Base-by-base conservation (phyloP, 805 yeast species). In the Pichia scutulata region DNA sequence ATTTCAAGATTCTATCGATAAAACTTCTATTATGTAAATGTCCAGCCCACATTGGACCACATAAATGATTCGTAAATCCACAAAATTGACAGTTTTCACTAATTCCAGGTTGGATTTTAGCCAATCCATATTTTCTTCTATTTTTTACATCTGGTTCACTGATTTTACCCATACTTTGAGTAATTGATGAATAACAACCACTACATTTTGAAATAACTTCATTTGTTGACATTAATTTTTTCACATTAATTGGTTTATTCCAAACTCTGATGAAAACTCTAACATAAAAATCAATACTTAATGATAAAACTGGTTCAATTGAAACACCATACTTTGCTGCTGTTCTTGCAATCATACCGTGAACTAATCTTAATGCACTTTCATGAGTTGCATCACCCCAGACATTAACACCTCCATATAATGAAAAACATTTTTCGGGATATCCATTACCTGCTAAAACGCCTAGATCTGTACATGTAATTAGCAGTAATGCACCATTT, bases 11-110 rank as follows among this genome's bases (percentile, higher is more conserved):
- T 56, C 72, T 77, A 25, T 78, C 72, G 41, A 92, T 72, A 60
- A 92, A 93, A 19, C 75, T 79, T 24, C 65, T 63, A 61, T 84
- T 77, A 61, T 92, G 98, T 51, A 93, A 66, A 7, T 76, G 72
- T 0, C 89, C 95, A 12, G 82, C 89, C 86, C 96, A 93, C 96
- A 93, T 86, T 53, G 99, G 99, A 4, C 99, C 99, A 8, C 92
- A 89, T 36, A 93, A 64, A 63, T 87, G 95, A 64, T 79, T 78
- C 2, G 79, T 75, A 52, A 72, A 75, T 1, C 77, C 82, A 70
- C 99, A 93, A 64, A 74, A 82, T 25, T 73, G 62, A 69, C 99
- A 93, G 41, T 72, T 62, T 9, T 75, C 67, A 12, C 82, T 79
- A 2, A 82, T 75, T 3, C 81, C 75, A 0, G 84, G 83, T 14